phyloP scores from a whole-genome alignment of 768 basidiomycete species.

The Hygrocybe punicea region DNA sequence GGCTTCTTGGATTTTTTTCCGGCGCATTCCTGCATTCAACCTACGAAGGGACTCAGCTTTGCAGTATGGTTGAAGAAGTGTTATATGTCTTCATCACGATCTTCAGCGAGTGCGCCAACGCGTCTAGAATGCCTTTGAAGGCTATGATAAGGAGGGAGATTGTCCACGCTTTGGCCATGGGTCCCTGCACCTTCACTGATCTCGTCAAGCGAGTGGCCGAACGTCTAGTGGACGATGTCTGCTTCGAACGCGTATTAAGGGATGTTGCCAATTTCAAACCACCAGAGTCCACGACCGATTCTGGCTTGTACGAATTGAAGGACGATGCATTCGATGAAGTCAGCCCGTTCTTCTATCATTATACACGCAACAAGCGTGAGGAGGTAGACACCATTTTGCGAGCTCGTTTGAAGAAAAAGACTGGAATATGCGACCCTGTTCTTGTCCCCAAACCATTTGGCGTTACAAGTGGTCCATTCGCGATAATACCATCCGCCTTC shows the following conservation, averaged over 20 bases:
- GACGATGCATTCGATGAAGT: conserved; percentile 81
- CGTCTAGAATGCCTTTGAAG: conserved; percentile 62
- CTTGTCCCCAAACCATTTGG: conserved; percentile 70
- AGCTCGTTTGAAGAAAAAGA: conserved; percentile 62
- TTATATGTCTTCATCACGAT: conserved; percentile 85
- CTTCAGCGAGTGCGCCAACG: conserved; percentile 75
- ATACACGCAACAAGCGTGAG: conserved; percentile 88
- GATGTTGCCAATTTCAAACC: conserved; percentile 80
- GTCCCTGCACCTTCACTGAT: conserved; percentile 85
- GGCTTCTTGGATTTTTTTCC: conserved; percentile 74
- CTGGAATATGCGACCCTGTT: conserved; percentile 60
- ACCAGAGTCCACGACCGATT: conserved; percentile 74
- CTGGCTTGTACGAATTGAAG: conserved; percentile 85
- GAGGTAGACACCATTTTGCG: conserved; percentile 80
- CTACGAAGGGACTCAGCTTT: conserved; percentile 69
- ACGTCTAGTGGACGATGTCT: conserved; percentile 76
- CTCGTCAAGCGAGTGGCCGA: conserved; percentile 89
- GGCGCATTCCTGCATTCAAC: conserved; percentile 54
- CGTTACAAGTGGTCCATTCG: conserved; percentile 68
- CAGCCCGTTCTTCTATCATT: conserved; percentile 95
- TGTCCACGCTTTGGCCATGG: conserved; percentile 85
- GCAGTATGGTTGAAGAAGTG: conserved; percentile 88
- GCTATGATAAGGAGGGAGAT: conserved; percentile 76
- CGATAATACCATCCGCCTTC: conserved; percentile 57
- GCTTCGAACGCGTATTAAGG: conserved; percentile 73